Evolutionary conservation across 2,329 filamentous ascomycete genomes (phyloP), one percentile per base, ranked within the genome.

Genomic region (Ceratocystis papillata): DNA sequence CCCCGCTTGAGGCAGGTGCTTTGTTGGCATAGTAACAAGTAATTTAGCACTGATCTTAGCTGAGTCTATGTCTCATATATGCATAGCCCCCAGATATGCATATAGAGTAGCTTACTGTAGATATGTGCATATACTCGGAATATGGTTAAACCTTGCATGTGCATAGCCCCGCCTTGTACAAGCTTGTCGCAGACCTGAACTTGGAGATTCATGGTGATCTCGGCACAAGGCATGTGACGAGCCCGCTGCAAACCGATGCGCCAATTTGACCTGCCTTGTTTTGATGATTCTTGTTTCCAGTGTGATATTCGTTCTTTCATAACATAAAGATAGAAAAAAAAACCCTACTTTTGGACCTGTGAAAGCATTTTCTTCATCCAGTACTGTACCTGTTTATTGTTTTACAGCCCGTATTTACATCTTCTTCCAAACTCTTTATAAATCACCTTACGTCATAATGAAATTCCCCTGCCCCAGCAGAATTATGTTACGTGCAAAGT

Each of bases 201-300:
- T 63, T 63, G 62, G 62, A 63, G 50, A 65, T 22, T 41, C 37
- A 20, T 48, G 50, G 33, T 55, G 50, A 55, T 25, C 28, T 65
- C 63, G 63, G 63, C 63, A 65, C 63, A 65, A 65, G 37, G 45
- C 55, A 30, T 55, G 48, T 50, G 30, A 65, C 63, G 63, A 65
- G 63, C 48, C 63, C 63, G 63, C 63, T 41, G n/a, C 63, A 65
- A 65, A 55, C 63, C 63, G 63, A 61, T 41, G 50, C 50, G 50
- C 50, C 50, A 41, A 25, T 55, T 55, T 55, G 20, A 25, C 15
- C 15, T 22, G 50, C 15, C 20, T n/a, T 48, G 30, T 20, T 62
- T 3, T 65, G 63, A 15, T 10, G 55, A 8, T 33, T 65, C 28
- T 37, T 33, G 15, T 41, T 50, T 17, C 53, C 28, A 30, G 22